A percentile compares a stretch with the other conserved stretches of the same genome.
Evolutionary conservation across 2,329 filamentous ascomycete genomes (phyloP).

Genomic region (Venturia aucupariae): DNA sequence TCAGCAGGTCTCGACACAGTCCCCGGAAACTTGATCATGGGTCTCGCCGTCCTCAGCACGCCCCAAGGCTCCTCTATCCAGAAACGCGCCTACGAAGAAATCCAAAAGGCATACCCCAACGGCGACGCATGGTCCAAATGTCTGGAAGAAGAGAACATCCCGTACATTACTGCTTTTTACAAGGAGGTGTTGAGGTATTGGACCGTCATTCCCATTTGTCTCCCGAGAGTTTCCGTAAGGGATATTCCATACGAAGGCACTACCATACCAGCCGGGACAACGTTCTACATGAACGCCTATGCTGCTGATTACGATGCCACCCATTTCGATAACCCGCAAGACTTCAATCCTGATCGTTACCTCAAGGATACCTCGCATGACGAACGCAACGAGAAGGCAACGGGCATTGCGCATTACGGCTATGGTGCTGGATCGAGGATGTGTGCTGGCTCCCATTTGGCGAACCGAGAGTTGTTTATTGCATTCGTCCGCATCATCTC

Average conservation of each 20-base stretch:
- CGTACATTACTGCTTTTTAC: constrained; percentile 67
- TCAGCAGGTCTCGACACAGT: constrained; percentile 75
- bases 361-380: constrained; percentile 38
- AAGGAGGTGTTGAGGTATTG: constrained; percentile 73
- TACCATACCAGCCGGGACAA: constrained; percentile 63
- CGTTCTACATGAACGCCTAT: constrained; percentile 74
- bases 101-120: constrained; percentile 60
- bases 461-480: constrained; percentile 34
- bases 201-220: constrained; percentile 69
- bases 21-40: constrained; percentile 70
- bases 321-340: constrained; percentile 55
- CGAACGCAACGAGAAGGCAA: constrained; percentile 13
- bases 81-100: constrained; percentile 57
- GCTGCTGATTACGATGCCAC: constrained; percentile 62
- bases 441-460: constrained; percentile 32
- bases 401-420: constrained; percentile 39
- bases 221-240: constrained; percentile 63
- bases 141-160: constrained; percentile 62
- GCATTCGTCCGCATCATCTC: constrained; percentile 40
- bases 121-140: constrained; percentile 70
- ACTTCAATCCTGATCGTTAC: constrained; percentile 64
- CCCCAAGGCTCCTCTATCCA: constrained; percentile 61
- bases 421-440: constrained; percentile 37
- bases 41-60: constrained; percentile 65
- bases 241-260: constrained; percentile 61